Conservation (phyloP, 1,139 yeast species). For the Suhomyces kunorum region DNA sequence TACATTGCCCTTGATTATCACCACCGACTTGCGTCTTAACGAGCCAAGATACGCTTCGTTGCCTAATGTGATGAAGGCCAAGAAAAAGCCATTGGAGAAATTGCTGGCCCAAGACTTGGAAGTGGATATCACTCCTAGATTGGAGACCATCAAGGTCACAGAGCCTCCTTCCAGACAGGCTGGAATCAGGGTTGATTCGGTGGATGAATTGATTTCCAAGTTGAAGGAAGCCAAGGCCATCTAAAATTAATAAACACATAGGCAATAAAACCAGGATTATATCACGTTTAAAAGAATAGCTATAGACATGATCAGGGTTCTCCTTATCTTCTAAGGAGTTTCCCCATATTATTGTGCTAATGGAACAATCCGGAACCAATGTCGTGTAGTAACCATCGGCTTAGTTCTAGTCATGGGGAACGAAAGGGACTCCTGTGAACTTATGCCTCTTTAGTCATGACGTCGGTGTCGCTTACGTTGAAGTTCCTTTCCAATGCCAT, state of each 20-base stretch:
- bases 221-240: slow-evolving; percentile 70
- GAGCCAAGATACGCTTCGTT: slow-evolving; percentile 92
- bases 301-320: background rate
- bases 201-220: slow-evolving; percentile 78
- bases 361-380: no score
- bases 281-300: no score
- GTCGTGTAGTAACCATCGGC: background rate
- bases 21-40: slow-evolving; percentile 90
- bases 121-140: slow-evolving; percentile 61
- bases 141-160: slow-evolving; percentile 70
- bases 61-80: slow-evolving; percentile 97
- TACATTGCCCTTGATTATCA: slow-evolving; percentile 78
- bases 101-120: slow-evolving; percentile 71
- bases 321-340: no score
- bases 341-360: no score
- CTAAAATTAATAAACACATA: slow-evolving; percentile 20
- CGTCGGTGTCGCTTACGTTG: slow-evolving; percentile 21
- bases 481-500: slow-evolving; percentile 25
- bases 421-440: no score
- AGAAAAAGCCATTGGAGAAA: slow-evolving; percentile 87
- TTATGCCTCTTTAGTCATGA: no score
- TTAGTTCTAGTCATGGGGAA: no score
- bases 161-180: slow-evolving; percentile 85
- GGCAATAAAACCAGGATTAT: background rate
- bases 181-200: slow-evolving; percentile 76